Conservation (phyloP, 441 rosid species). For the Gossypium gossypioides region DNA sequence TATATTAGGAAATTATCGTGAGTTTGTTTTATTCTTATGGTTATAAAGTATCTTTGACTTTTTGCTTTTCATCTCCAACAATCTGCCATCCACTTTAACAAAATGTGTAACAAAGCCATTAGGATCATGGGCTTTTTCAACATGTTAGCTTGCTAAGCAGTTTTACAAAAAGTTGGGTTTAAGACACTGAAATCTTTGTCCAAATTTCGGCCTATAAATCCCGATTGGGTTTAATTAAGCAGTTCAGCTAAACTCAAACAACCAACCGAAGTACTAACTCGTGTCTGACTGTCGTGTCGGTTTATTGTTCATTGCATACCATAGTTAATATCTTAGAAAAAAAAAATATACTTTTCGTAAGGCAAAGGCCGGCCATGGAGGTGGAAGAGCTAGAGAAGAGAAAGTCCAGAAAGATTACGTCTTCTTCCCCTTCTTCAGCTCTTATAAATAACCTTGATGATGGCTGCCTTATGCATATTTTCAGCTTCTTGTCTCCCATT, state of each 20-base stretch:
- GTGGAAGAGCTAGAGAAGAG: background rate
- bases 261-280: background rate
- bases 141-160: background rate
- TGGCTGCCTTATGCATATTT: constrained; percentile 94
- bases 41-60: too few relatives aligned
- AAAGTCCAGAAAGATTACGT: background rate
- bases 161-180: background rate
- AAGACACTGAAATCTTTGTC: background rate
- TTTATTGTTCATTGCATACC: background rate
- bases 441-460: constrained; percentile 82
- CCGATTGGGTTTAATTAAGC: background rate
- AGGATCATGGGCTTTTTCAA: background rate
- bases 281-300: background rate
- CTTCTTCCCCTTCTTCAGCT: constrained; percentile 18
- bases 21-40: too few relatives aligned
- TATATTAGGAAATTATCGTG: too few relatives aligned
- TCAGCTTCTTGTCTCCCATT: constrained; percentile 85
- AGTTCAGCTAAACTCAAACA: background rate
- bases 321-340: background rate
- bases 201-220: background rate
- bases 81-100: too few relatives aligned
- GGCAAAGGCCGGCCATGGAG: constrained; percentile 1
- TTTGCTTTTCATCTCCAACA: too few relatives aligned
- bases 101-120: too few relatives aligned
- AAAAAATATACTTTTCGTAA: background rate